These are phyloP conservation scores for Beta macrorhiza DNA, from an alignment of 179 eudicot species.

Conservation along the genomic window DNA sequence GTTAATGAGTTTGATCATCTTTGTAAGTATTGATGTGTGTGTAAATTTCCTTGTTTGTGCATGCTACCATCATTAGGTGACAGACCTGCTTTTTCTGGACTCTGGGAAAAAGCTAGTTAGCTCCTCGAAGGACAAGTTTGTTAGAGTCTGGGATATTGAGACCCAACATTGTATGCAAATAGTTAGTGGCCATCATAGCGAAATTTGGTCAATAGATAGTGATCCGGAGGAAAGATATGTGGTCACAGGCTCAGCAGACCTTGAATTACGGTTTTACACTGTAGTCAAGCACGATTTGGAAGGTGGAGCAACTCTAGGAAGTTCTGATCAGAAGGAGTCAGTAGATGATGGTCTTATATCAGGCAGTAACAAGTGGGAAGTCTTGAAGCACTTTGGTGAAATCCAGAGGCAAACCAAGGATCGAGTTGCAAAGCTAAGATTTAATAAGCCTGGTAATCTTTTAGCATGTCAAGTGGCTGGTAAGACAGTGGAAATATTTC, in stretches of 20 bases:
- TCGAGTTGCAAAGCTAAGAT: slow-evolving; percentile 80
- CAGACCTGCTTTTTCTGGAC: slow-evolving; percentile 86
- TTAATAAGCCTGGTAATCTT: slow-evolving; percentile 68
- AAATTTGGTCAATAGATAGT: slow-evolving; percentile 88
- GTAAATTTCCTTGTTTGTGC: slow-evolving; percentile 17
- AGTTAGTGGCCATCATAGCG: slow-evolving; percentile 92
- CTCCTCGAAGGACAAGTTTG: slow-evolving; percentile 90
- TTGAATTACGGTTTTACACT: slow-evolving; percentile 76
- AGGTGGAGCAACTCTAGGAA: slow-evolving; percentile 33
- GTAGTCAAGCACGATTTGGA: slow-evolving; percentile 47
- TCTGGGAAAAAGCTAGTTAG: slow-evolving; percentile 79
- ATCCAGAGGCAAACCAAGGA: slow-evolving; percentile 77
- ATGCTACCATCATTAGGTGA: slow-evolving; percentile 52
- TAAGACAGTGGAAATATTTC: slow-evolving; percentile 79
- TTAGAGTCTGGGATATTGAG: slow-evolving; percentile 98
- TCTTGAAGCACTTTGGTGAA: slow-evolving; percentile 83
- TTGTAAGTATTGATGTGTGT: slow-evolving; percentile 2
- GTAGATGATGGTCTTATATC: slow-evolving; percentile 28
- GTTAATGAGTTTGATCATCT: background rate
- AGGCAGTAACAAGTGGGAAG: slow-evolving; percentile 68
- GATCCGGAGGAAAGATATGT: slow-evolving; percentile 78
- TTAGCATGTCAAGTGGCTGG: slow-evolving; percentile 97
- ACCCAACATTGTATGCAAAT: slow-evolving; percentile 96
- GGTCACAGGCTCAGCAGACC: slow-evolving; percentile 90
- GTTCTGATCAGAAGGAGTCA: slow-evolving; percentile 31